Conservation (phyloP, 106 monocot genomes). For the Acanthochlamys bracteata region DNA sequence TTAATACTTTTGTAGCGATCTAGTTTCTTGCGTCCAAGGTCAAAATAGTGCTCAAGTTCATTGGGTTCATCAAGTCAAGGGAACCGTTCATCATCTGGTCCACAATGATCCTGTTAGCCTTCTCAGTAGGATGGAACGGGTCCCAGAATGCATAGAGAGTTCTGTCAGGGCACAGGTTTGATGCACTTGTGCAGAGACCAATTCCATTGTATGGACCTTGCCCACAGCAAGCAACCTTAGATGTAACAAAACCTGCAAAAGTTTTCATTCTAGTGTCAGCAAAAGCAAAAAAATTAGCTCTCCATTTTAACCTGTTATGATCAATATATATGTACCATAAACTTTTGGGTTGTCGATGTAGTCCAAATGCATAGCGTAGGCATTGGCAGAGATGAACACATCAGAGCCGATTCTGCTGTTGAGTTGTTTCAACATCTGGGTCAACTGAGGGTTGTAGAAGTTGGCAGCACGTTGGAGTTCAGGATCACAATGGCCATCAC, state of each 20-base stretch:
- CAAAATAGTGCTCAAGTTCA: slow-evolving; percentile 76
- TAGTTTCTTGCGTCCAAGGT: slow-evolving; percentile 32
- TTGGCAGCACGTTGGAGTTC: slow-evolving; percentile 39
- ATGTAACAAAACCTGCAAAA: slow-evolving; percentile 61
- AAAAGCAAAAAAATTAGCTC: too few relatives aligned
- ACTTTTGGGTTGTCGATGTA: slow-evolving; percentile 48
- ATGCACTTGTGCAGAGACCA: slow-evolving; percentile 58
- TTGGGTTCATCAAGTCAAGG: slow-evolving; percentile 53
- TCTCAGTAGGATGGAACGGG: slow-evolving; percentile 75
- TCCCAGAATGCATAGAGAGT: slow-evolving; percentile 77
- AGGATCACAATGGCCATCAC: slow-evolving; percentile 24
- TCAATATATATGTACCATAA: slow-evolving; percentile 21
- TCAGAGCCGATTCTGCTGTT: slow-evolving; percentile 32
- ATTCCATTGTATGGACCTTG: slow-evolving; percentile 87
- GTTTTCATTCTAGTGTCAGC: not conserved
- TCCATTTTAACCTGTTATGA: too few relatives aligned
- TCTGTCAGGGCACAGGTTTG: slow-evolving; percentile 66
- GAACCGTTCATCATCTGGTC: slow-evolving; percentile 44
- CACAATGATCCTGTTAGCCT: slow-evolving; percentile 71
- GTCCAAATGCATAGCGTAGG: slow-evolving; percentile 44
- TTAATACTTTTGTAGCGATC: not conserved
- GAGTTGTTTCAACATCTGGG: slow-evolving; percentile 25
- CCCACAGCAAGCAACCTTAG: slow-evolving; percentile 81
- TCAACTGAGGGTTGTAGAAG: slow-evolving; percentile 49
- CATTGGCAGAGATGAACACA: slow-evolving; percentile 44